Evolutionary conservation across 352 stramenopile species (phyloP).

Genomic region (Globisporangium megalacanthum): DNA sequence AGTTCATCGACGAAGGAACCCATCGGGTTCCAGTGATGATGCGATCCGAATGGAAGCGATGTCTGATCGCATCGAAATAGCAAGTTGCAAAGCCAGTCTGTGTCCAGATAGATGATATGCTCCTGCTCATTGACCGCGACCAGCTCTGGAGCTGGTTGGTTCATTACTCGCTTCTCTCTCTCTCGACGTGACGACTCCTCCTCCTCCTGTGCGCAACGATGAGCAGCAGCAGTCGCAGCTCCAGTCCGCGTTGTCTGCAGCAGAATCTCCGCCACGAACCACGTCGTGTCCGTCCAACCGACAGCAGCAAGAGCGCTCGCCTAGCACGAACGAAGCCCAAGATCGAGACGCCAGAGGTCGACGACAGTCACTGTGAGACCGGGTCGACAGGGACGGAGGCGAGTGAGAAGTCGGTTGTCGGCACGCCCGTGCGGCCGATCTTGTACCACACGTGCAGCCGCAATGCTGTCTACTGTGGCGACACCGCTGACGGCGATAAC

Average conservation of each 20-base stretch:
- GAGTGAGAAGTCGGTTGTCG: not conserved
- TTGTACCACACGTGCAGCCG: not conserved
- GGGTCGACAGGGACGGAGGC: not conserved
- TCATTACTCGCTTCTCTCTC: too few relatives aligned
- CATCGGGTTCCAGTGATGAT: too few relatives aligned
- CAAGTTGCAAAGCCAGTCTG: too few relatives aligned
- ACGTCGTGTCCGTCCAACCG: not conserved
- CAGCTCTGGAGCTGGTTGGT: too few relatives aligned
- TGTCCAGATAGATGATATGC: too few relatives aligned
- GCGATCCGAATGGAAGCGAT: too few relatives aligned
- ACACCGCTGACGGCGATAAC: not conserved
- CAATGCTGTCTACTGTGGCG: not conserved
- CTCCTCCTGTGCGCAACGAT: too few relatives aligned
- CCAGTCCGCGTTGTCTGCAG: not conserved
- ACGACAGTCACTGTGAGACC: not conserved
- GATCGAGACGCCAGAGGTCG: not conserved
- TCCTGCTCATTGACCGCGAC: too few relatives aligned
- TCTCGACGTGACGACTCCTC: too few relatives aligned
- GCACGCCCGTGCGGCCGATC: constrained; percentile 1
- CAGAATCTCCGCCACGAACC: not conserved
- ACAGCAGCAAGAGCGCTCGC: not conserved
- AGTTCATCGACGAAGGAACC: too few relatives aligned
- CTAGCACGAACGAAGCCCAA: not conserved
- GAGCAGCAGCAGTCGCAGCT: too few relatives aligned
- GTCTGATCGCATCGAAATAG: too few relatives aligned